A percentile compares a stretch with the other conserved stretches of the same genome.
Evolutionary conservation across 1,284 basidiomycete species (phyloP).

Genomic region (Rugosomyces carneus): DNA sequence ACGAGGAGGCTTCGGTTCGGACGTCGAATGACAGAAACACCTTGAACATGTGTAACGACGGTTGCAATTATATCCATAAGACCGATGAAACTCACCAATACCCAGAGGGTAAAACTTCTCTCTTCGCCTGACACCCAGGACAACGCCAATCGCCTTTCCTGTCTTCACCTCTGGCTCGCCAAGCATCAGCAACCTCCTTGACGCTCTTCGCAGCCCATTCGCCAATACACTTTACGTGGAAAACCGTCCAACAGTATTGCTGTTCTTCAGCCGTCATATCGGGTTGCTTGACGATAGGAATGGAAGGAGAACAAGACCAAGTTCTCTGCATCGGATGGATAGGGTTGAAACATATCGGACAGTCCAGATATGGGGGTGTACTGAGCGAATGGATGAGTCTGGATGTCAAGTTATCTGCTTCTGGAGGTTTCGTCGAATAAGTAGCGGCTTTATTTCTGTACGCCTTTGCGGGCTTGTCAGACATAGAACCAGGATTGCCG

Average conservation of each 20-base stretch:
- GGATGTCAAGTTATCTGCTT: slow-evolving; percentile 60
- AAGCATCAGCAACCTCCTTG: slow-evolving; percentile 71
- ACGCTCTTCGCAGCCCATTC: slow-evolving; percentile 78
- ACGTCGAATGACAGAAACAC: slow-evolving; percentile 78
- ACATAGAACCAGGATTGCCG: slow-evolving; percentile 5
- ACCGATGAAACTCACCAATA: slow-evolving; percentile 50
- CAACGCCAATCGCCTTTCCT: slow-evolving; percentile 77
- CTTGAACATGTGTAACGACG: slow-evolving; percentile 28
- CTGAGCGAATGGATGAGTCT: slow-evolving; percentile 57
- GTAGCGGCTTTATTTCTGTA: slow-evolving; percentile 8
- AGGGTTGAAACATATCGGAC: slow-evolving; percentile 72
- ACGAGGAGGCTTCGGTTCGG: slow-evolving; percentile 65
- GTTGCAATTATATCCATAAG: neutral
- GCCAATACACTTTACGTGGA: slow-evolving; percentile 77
- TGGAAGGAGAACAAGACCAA: slow-evolving; percentile 72
- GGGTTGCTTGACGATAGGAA: slow-evolving; percentile 31
- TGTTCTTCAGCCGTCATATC: slow-evolving; percentile 31
- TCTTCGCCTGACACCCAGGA: slow-evolving; percentile 79
- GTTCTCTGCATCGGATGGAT: slow-evolving; percentile 68
- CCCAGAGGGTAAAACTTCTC: slow-evolving; percentile 54
- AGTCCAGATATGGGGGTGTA: slow-evolving; percentile 68
- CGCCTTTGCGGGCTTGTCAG: slow-evolving; percentile 7
- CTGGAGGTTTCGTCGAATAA: neutral
- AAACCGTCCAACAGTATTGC: slow-evolving; percentile 79
- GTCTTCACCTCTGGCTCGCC: slow-evolving; percentile 62